phyloP scores from a whole-genome alignment of 768 basidiomycete species.

The Rhodotorula graminis region DNA sequence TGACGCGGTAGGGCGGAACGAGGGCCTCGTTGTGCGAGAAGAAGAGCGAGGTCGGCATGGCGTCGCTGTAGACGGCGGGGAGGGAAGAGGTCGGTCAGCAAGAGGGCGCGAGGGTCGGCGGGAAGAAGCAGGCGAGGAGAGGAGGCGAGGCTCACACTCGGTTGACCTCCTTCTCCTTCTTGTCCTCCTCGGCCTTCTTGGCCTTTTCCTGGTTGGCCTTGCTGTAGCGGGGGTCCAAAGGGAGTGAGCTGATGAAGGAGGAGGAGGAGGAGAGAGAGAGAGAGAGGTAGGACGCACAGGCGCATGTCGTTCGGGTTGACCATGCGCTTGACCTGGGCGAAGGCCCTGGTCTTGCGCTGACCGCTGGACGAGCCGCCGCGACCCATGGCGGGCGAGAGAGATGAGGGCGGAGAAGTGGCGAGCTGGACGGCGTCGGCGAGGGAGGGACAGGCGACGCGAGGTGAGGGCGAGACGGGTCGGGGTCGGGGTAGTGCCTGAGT shows the following conservation, averaged over 20 bases:
- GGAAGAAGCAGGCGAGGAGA: not conserved
- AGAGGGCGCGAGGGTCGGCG: not conserved
- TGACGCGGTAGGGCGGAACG: conserved; percentile 91
- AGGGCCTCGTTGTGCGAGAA: conserved; percentile 91
- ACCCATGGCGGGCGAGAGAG: conserved; percentile 8
- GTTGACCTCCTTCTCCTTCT: conserved; percentile 61
- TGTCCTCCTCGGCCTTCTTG: conserved; percentile 75
- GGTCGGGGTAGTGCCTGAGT: too few species aligned
- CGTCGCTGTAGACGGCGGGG: conserved; percentile 55
- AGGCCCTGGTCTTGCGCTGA: conserved; percentile 73
- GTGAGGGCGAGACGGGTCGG: not conserved
- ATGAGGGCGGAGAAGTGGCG: not conserved
- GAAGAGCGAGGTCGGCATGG: conserved; percentile 86
- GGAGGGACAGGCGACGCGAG: not conserved
- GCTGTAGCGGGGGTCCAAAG: conserved; percentile 50
- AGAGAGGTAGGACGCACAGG: conserved; percentile 57
- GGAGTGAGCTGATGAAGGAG: too few species aligned
- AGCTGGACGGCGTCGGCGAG: not conserved
- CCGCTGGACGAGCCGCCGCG: conserved; percentile 7
- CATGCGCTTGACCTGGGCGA: conserved; percentile 87
- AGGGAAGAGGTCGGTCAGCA: not conserved
- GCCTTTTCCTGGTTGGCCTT: conserved; percentile 92
- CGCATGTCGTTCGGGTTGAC: conserved; percentile 89
- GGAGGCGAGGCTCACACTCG: conserved; percentile 37
- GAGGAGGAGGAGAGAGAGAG: not conserved